Evolutionary conservation across 495 filamentous ascomycete species (phyloP), one percentile per base, ranked within the genome.

Genomic region (Aspergillus saccharolyticus): DNA sequence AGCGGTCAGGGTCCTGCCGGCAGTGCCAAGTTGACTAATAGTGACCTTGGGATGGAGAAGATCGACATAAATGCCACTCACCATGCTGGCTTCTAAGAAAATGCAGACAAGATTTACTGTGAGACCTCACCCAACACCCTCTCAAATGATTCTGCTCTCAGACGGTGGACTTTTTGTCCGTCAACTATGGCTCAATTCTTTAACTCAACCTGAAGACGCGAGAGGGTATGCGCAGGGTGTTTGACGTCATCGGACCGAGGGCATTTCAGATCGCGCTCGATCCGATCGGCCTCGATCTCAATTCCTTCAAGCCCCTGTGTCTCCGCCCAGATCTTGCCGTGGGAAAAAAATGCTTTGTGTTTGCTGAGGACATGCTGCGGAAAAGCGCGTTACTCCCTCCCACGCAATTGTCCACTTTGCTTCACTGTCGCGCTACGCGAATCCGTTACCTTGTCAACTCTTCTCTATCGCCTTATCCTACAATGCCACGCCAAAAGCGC

Each of bases 401-500:
- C 7, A 5, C 33, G 10, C 33, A 15, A 39, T 28, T 28, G 25
- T 15, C 33, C 33, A 39, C 7, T 39, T 10, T 12, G 7, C 33
- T 39, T 39, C 33, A 2, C 14, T 8, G 2, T 39, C 33, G 33
- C 33, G 14, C 33, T 9, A 8, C 33, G 33, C 33, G 33, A 5
- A 12, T 39, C 33, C 10, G 7, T 39, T 12, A 8, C 33, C 33
- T 39, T 15, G 33, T 12, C 33, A 39, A 15, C 33, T 5, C 33
- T 12, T 39, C 6, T 15, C 5, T 10, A 12, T 2, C 14, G 2
- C 12, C 33, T 15, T 39, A 6, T 30, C 50, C 50, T 42, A 52
- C 20, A 1, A 73, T 72, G 69, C 60, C 66, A 4, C 59, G 64
- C 1, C 72, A 66, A 43, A 73, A 75, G 50, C 71, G 70, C 42